Percentiles rank a stretch among this genome's conserved stretches.
These are phyloP conservation scores for Pelargonium australe DNA, from an alignment of 441 rosid species.

Conservation along the genomic window DNA sequence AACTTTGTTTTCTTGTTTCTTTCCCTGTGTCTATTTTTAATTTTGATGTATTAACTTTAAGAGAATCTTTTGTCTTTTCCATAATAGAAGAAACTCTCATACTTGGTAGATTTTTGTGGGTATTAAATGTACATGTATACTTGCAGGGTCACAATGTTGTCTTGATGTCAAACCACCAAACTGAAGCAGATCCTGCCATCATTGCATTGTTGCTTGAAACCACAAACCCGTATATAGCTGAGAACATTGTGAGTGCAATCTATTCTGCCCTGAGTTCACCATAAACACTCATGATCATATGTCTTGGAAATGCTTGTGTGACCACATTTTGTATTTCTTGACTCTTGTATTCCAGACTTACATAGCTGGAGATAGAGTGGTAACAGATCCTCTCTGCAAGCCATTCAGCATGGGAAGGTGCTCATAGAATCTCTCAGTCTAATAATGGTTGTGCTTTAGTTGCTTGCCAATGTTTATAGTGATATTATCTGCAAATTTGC, in stretches of 20 bases:
- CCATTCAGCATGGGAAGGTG: constrained; percentile 99
- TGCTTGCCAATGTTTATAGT: constrained; percentile 20
- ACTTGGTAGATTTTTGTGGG: neutral
- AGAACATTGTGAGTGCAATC: constrained; percentile 55
- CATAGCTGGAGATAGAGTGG: constrained; percentile 93
- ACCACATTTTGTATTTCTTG: constrained; percentile 20
- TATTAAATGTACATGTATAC: constrained; percentile 14
- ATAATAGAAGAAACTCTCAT: constrained; percentile 1
- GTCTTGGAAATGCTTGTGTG: constrained; percentile 20
- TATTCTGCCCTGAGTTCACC: constrained; percentile 21
- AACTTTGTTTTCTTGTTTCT: constrained; percentile 5
- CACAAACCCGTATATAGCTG: constrained; percentile 53
- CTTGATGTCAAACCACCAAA: constrained; percentile 93
- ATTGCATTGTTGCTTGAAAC: constrained; percentile 82
- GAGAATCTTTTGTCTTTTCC: neutral
- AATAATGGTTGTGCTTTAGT: constrained; percentile 25
- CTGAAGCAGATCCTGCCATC: constrained; percentile 95
- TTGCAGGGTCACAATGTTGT: constrained; percentile 86
- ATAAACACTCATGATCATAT: constrained; percentile 12
- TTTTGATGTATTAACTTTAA: neutral
- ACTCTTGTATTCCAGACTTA: constrained; percentile 58
- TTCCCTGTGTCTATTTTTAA: neutral
- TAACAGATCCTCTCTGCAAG: constrained; percentile 94
- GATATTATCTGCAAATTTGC: constrained; percentile 17
- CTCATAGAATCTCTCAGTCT: constrained; percentile 19